These are phyloP conservation scores for Boechera divaricarpa DNA, from an alignment of 345 rosid species.

Conservation along the genomic window DNA sequence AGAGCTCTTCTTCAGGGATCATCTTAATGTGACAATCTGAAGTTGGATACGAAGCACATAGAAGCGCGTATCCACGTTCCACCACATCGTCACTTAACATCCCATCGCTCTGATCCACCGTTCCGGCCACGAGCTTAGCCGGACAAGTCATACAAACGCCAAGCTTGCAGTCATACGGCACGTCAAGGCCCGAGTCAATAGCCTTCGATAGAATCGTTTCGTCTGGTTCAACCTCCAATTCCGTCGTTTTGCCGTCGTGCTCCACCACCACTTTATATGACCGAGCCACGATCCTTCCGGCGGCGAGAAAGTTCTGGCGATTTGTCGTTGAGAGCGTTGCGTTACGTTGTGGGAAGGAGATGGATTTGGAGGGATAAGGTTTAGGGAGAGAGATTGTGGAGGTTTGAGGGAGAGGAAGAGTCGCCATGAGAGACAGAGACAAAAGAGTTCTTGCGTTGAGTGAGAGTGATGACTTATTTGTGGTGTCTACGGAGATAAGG, in stretches of 20 bases:
- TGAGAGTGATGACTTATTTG: conserved; percentile 26
- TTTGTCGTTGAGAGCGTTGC: conserved; percentile 2
- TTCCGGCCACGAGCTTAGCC: conserved; percentile 70
- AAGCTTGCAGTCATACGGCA: conserved; percentile 92
- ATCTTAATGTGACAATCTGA: conserved; percentile 84
- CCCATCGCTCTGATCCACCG: conserved; percentile 93
- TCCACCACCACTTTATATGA: conserved; percentile 81
- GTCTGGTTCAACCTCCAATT: conserved; percentile 82
- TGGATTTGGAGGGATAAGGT: conserved; percentile 40
- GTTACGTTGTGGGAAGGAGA: conserved; percentile 43
- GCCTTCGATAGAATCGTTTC: conserved; percentile 88
- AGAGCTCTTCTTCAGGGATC: conserved; percentile 91
- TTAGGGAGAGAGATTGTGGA: conserved; percentile 55
- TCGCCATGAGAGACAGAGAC: conserved; percentile 55
- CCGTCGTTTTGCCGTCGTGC: conserved; percentile 70
- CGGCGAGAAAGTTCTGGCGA: neutral
- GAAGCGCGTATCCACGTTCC: conserved; percentile 81
- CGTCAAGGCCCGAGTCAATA: conserved; percentile 69
- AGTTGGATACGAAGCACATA: conserved; percentile 79
- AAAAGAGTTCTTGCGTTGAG: conserved; percentile 15
- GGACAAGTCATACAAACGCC: conserved; percentile 99
- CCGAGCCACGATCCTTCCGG: conserved; percentile 39
- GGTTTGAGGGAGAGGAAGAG: conserved; percentile 59
- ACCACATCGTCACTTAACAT: conserved; percentile 98
- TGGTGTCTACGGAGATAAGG: conserved; percentile 33